phyloP scores from a whole-genome alignment of 2,329 filamentous ascomycete genomes.

The Didymella keratinophila region DNA sequence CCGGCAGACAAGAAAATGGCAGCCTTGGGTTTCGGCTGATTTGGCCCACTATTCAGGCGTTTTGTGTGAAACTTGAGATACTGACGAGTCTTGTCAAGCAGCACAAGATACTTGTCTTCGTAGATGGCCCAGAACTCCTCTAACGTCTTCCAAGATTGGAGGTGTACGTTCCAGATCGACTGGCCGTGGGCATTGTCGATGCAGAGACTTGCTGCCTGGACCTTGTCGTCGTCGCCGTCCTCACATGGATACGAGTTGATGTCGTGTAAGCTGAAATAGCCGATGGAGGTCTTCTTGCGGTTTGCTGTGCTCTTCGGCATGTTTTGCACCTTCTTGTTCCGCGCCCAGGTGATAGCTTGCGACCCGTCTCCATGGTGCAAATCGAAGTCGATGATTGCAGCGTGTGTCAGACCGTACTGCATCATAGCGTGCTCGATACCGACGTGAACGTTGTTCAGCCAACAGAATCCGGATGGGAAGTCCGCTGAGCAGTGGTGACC shows the following conservation, averaged over 20 bases:
- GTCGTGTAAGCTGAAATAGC: constrained; percentile 96
- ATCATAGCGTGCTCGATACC: constrained; percentile 91
- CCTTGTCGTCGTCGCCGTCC: constrained; percentile 88
- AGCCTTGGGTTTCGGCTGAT: constrained; percentile 73
- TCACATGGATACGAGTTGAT: constrained; percentile 99
- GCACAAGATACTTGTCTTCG: constrained; percentile 74
- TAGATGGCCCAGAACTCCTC: constrained; percentile 92
- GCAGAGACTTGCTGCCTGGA: constrained; percentile 92
- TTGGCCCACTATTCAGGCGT: constrained; percentile 64
- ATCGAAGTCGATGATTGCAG: constrained; percentile 68
- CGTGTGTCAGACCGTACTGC: constrained; percentile 86
- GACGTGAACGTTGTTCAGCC: constrained; percentile 98
- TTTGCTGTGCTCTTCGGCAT: constrained; percentile 74
- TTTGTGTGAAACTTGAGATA: constrained; percentile 79
- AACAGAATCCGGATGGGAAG: constrained; percentile 94
- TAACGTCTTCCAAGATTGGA: constrained; percentile 84
- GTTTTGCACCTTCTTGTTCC: constrained; percentile 74
- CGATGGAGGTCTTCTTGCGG: constrained; percentile 86
- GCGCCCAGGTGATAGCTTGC: constrained; percentile 89
- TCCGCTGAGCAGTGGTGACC: constrained; percentile 94
- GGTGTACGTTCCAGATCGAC: constrained; percentile 93
- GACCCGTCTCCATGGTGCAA: constrained; percentile 69
- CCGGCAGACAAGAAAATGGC: constrained; percentile 95
- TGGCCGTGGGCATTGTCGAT: constrained; percentile 94
- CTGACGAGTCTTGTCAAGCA: constrained; percentile 80